Conservation (phyloP, 768 basidiomycete species). For the Tephrocybe rancida region DNA sequence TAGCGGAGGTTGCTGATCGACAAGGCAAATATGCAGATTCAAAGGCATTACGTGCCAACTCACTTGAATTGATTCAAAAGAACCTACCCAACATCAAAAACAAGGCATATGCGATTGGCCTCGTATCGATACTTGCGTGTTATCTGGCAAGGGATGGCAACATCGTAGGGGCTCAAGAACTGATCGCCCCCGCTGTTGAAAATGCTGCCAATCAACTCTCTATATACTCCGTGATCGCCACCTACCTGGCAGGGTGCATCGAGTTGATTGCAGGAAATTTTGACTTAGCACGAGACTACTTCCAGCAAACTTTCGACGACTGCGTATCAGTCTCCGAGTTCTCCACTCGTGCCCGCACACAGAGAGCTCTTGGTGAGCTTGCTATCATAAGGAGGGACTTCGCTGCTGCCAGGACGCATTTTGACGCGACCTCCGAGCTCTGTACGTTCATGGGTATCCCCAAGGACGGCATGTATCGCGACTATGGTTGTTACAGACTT, state of each 20-base stretch:
- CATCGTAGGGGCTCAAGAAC: not conserved
- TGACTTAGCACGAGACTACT: not conserved
- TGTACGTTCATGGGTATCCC: constrained; percentile 1
- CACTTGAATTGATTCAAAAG: not conserved
- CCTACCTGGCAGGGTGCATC: constrained; percentile 5
- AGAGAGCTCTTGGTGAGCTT: not conserved
- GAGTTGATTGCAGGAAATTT: constrained; percentile 1
- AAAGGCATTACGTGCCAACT: not conserved
- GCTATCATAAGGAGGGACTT: not conserved
- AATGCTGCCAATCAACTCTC: not conserved
- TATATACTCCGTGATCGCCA: not conserved
- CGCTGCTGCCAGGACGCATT: not conserved
- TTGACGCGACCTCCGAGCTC: not conserved
- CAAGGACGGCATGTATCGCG: not conserved
- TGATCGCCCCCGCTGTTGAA: not conserved
- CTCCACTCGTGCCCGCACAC: not conserved
- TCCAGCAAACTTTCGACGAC: not conserved
- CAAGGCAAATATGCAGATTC: not conserved
- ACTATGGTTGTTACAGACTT: not conserved
- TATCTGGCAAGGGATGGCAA: constrained; percentile 3
- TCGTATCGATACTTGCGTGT: not conserved
- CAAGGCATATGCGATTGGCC: not conserved
- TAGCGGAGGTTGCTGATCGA: constrained; percentile 4
- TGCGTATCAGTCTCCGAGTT: not conserved
- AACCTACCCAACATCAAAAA: not conserved